These are phyloP conservation scores for Massospora cicadina DNA, from an alignment of 371 early-diverging fungal genomes.

Conservation along the genomic window DNA sequence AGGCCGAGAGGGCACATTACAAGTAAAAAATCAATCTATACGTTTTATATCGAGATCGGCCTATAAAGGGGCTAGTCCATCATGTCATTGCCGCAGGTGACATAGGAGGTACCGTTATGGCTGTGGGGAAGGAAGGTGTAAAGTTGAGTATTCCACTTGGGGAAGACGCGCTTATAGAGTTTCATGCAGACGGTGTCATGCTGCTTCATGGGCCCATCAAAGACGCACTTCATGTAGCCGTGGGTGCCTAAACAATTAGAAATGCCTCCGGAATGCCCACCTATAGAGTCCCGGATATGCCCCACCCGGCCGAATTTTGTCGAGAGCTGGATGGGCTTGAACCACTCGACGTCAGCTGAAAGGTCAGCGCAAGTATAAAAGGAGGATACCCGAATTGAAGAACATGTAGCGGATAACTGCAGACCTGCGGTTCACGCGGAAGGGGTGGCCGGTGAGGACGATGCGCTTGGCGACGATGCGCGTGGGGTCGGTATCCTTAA, in stretches of 20 bases:
- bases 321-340: constrained; percentile 78
- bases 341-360: constrained; percentile 69
- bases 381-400: constrained; percentile 38
- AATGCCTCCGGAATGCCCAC: not conserved
- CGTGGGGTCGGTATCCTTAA: constrained; percentile 54
- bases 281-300: constrained; percentile 62
- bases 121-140: not conserved
- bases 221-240: constrained; percentile 90
- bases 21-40: no score
- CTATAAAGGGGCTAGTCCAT: not conserved
- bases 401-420: constrained; percentile 95
- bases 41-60: no score
- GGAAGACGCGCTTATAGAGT: constrained; percentile 89
- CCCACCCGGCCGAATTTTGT: constrained; percentile 84
- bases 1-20: no score
- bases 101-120: not conserved
- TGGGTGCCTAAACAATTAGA: constrained; percentile 69
- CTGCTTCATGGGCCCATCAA: constrained; percentile 76
- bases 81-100: not conserved
- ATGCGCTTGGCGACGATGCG: constrained; percentile 89
- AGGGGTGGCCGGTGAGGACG: constrained; percentile 85
- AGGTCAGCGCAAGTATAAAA: not conserved
- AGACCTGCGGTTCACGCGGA: constrained; percentile 75
- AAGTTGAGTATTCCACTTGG: constrained; percentile 58
- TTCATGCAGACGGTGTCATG: constrained; percentile 89